Conservation (phyloP, 371 early-diverging fungal genomes). For the Apophysomyces variabilis region DNA sequence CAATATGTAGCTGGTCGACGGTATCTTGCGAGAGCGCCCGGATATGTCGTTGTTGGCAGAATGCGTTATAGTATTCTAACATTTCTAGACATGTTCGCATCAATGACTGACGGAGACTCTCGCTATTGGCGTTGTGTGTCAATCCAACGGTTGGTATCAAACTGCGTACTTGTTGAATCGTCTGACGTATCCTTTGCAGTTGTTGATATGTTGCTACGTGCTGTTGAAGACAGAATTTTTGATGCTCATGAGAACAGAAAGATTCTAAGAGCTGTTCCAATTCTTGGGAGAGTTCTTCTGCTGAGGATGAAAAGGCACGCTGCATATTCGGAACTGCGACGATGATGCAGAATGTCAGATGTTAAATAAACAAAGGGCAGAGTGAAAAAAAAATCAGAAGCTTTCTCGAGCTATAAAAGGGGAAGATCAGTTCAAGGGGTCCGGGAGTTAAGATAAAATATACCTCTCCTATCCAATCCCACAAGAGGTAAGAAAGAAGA, state of each 20-base stretch:
- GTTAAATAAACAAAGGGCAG: conserved; percentile 12
- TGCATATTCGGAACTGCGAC: not conserved
- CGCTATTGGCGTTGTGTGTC: conserved; percentile 4
- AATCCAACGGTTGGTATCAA: conserved; percentile 7
- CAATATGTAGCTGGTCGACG: conserved; percentile 22
- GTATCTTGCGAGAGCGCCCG: conserved; percentile 17
- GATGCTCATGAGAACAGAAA: conserved; percentile 27
- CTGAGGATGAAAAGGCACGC: conserved; percentile 2
- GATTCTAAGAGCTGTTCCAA: conserved; percentile 20
- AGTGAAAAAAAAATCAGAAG: not conserved
- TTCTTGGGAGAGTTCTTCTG: conserved; percentile 23
- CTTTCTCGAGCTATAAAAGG: conserved; percentile 3
- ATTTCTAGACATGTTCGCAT: conserved; percentile 20
- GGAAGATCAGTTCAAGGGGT: conserved; percentile 9
- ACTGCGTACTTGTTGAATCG: conserved; percentile 20
- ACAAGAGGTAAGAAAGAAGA: not conserved
- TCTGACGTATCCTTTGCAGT: conserved; percentile 22
- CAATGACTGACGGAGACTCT: conserved; percentile 23
- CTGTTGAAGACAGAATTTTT: conserved; percentile 27
- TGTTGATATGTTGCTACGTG: conserved; percentile 18
- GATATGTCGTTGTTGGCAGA: conserved; percentile 24
- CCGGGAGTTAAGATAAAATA: not conserved
- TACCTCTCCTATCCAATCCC: not conserved
- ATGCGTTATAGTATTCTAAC: conserved; percentile 23
- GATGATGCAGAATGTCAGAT: not conserved